These are phyloP conservation scores for Bassia scoparia DNA, from an alignment of 148 eudicot genomes.

Conservation along the genomic window DNA sequence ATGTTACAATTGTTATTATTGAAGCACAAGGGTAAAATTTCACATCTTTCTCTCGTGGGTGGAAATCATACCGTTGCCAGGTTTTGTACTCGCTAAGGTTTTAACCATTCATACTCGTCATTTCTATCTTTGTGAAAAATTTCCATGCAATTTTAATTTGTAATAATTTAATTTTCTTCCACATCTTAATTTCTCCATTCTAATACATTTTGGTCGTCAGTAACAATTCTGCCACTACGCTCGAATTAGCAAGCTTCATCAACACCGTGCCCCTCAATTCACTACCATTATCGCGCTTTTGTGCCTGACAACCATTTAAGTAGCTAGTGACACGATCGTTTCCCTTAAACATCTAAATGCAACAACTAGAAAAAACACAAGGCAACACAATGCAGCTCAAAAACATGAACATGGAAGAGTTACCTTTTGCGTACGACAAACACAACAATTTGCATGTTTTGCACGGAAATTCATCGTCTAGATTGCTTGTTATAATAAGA, in stretches of 20 bases:
- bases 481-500: constrained; percentile 16
- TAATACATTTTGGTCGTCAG: constrained; percentile 6
- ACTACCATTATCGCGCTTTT: constrained; percentile 9
- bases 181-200: background rate
- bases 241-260: background rate
- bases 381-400: constrained; percentile 13
- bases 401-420: constrained; percentile 29
- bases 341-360: background rate
- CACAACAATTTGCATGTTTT: constrained; percentile 19
- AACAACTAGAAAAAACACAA: background rate
- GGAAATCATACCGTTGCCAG: constrained; percentile 66
- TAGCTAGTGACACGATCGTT: background rate
- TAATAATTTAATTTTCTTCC: background rate
- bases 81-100: constrained; percentile 51
- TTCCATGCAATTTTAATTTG: background rate
- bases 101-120: background rate
- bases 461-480: constrained; percentile 21
- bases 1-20: constrained; percentile 37
- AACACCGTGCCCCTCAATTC: background rate
- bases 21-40: constrained; percentile 26
- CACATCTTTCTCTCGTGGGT: constrained; percentile 49
- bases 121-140: background rate
- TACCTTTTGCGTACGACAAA: constrained; percentile 25
- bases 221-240: background rate
- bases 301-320: background rate